Evolutionary conservation across 2,329 filamentous ascomycete species (phyloP), one percentile per base, ranked within the genome.

Genomic region (Septoria linicola): DNA sequence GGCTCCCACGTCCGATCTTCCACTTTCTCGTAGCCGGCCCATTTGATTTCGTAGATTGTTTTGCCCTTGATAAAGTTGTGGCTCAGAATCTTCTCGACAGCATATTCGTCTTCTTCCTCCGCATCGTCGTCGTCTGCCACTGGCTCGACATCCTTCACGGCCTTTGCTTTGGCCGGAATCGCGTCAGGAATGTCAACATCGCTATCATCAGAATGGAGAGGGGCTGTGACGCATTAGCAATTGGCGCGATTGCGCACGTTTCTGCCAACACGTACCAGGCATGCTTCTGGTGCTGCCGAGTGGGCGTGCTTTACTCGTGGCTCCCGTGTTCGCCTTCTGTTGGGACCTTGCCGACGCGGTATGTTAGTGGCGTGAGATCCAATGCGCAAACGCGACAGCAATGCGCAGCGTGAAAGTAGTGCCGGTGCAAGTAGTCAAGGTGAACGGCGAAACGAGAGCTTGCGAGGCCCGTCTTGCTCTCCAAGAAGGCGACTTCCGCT

Each of bases 1-100:
- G 86, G 84, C 66, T 93, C 88, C 88, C 87, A 92, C 0, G 88
- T 93, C 63, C 81, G 71, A 59, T 93, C 88, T 0, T 73, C 68
- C 55, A 83, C 82, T 55, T 83, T 80, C 0, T 87, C 81, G 55
- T 85, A 93, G 2, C 88, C 88, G 58, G 88, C 81, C 88, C 88
- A 93, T 63, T 92, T 90, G 30, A 93, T 86, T 44, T 85, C 77
- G 63, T 86, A 90, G 40, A 77, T 76, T 0, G 83, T 63, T 3
- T 68, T 66, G 16, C 79, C 80, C 72, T 81, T 53, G 8, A 79
- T 75, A 37, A 85, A 76, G 48, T 79, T 76, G 69, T 92, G 88
- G 25, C 73, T 76, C 39, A 84, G 66, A 60, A 93, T 90, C 61
- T 81, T 80, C 66, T 92, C 87, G 3, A 93, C 87, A 11, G 88